These are phyloP conservation scores for Ensete ventricosum DNA, from an alignment of 176 grass and related monocot species.

Conservation along the genomic window DNA sequence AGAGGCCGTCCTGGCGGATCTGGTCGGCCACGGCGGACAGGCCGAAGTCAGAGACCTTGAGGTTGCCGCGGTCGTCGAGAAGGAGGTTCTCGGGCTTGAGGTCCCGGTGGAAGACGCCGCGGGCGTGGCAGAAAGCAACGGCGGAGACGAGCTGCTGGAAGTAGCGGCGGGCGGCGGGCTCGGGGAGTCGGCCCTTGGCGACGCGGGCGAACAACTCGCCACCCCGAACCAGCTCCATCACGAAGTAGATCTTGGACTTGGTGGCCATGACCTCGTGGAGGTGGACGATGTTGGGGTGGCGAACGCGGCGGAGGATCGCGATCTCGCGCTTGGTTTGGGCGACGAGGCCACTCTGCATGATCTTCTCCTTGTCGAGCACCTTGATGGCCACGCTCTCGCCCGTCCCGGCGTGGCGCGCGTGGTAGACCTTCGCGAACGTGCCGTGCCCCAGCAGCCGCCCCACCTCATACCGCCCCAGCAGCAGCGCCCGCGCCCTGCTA, in stretches of 20 bases:
- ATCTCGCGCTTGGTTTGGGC: conserved; percentile 52
- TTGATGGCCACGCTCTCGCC: conserved; percentile 50
- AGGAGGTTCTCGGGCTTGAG: conserved; percentile 72
- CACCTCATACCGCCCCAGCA: conserved; percentile 35
- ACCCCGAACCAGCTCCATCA: conserved; percentile 61
- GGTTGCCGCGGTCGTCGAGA: conserved; percentile 43
- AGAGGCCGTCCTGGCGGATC: conserved; percentile 28
- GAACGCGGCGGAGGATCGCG: conserved; percentile 31
- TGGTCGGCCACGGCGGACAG: conserved; percentile 43
- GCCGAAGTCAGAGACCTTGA: conserved; percentile 64
- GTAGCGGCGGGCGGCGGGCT: conserved; percentile 36
- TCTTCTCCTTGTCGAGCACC: conserved; percentile 46
- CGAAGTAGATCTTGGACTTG: conserved; percentile 41
- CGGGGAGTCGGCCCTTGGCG: conserved; percentile 21
- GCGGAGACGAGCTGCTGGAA: conserved; percentile 57
- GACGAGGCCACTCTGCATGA: conserved; percentile 29
- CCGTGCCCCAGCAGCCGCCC: conserved; percentile 49
- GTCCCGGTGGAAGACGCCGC: conserved; percentile 64
- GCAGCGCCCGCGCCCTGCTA: background rate
- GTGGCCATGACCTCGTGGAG: conserved; percentile 60
- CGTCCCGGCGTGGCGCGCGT: conserved; percentile 11
- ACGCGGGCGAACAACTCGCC: conserved; percentile 40
- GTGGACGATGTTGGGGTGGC: conserved; percentile 51
- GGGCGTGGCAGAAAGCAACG: conserved; percentile 47
- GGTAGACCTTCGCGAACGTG: conserved; percentile 59